Conservation (phyloP, 768 basidiomycete genomes). For the Tremella yokohamensis region DNA sequence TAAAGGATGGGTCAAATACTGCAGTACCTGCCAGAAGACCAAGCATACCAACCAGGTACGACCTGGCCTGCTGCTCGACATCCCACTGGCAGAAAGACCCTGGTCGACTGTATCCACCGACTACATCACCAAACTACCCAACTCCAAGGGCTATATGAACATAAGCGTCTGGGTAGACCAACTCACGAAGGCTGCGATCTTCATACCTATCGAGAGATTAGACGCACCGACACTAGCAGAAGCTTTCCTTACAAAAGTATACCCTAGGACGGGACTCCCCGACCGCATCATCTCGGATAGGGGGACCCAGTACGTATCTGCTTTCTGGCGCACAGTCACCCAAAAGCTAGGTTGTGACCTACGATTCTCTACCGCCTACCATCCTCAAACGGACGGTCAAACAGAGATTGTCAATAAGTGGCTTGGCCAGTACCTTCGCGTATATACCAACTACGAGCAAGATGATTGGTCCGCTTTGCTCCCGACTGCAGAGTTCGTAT, state of each 20-base stretch:
- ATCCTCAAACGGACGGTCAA: constrained; percentile 55
- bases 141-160: background rate
- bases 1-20: background rate
- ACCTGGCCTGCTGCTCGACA: background rate
- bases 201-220: background rate
- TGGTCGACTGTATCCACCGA: background rate
- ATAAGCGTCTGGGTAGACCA: background rate
- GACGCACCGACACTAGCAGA: background rate
- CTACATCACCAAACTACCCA: background rate
- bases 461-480: constrained; percentile 51
- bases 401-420: constrained; percentile 12
- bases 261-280: constrained; percentile 37
- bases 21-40: background rate
- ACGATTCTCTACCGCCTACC: constrained; percentile 54
- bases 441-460: constrained; percentile 33
- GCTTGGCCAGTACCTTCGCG: constrained; percentile 13
- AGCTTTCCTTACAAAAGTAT: constrained; percentile 9
- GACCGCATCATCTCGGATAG: constrained; percentile 38
- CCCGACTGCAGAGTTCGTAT: constrained; percentile 26
- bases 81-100: background rate
- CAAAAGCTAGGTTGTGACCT: constrained; percentile 46
- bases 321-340: constrained; percentile 49
- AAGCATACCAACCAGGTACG: constrained; percentile 2
- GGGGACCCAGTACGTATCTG: constrained; percentile 35
- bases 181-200: background rate